A percentile compares a stretch with the other conserved stretches of the same genome.
These are phyloP conservation scores for Chrysanthemum lavandulifolium DNA, from an alignment of 129 eudicot species.

Conservation along the genomic window DNA sequence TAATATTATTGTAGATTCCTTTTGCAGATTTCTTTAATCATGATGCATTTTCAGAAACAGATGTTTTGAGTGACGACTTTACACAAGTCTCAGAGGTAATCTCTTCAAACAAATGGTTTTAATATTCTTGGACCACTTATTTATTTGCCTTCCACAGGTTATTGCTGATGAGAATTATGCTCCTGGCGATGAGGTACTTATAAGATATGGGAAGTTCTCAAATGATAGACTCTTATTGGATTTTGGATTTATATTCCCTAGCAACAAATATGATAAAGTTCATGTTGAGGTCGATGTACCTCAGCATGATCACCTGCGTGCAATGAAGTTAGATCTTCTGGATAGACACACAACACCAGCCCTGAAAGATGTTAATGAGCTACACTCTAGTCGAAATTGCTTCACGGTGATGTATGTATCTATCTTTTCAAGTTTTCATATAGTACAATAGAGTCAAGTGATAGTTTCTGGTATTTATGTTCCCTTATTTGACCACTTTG, in stretches of 20 bases:
- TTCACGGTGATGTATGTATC: slow-evolving; percentile 67
- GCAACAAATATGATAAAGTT: slow-evolving; percentile 72
- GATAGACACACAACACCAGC: slow-evolving; percentile 40
- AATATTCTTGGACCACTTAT: neutral
- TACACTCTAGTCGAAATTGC: slow-evolving; percentile 38
- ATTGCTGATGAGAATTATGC: slow-evolving; percentile 72
- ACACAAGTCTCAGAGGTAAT: slow-evolving; percentile 63
- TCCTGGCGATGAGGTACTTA: slow-evolving; percentile 80
- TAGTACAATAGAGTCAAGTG: neutral
- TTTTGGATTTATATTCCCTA: slow-evolving; percentile 74
- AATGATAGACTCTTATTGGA: slow-evolving; percentile 74
- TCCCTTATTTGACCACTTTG: slow-evolving; percentile 4
- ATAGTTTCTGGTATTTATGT: neutral
- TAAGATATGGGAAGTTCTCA: slow-evolving; percentile 82
- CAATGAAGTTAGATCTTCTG: slow-evolving; percentile 67
- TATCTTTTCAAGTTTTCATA: slow-evolving; percentile 6
- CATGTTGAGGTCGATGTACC: slow-evolving; percentile 54
- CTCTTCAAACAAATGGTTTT: slow-evolving; percentile 3
- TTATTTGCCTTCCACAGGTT: slow-evolving; percentile 43
- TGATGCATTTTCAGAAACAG: slow-evolving; percentile 66
- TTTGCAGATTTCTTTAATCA: slow-evolving; percentile 91
- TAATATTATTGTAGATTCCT: slow-evolving; percentile 55
- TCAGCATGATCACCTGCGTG: slow-evolving; percentile 48
- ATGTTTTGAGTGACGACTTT: slow-evolving; percentile 52
- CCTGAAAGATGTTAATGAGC: slow-evolving; percentile 46